Base-by-base conservation (phyloP, 345 rosid genomes). In the Eucalyptus tenuipes region DNA sequence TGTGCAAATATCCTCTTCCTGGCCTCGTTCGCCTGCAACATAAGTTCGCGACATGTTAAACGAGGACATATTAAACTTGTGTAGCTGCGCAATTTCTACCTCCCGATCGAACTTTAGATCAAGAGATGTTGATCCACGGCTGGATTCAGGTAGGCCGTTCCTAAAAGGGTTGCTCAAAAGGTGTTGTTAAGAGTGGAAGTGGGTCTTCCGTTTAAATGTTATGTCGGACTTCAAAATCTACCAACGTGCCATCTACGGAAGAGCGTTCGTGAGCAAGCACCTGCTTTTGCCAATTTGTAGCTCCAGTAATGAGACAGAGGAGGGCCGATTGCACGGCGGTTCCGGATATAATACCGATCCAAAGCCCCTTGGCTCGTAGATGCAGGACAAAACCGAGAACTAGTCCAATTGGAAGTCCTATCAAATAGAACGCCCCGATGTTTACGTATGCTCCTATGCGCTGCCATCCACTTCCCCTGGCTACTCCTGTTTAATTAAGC, bases 401-500 rank as follows among this genome's bases (percentile, higher is more conserved):
- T 3, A 88, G 66, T 2, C 91, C 90, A 10, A 91, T 18, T 10
- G 94, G 93, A 85, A 91, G 87, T 87, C 94, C 95, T 82, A 92
- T 86, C 86, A 90, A 15, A 87, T 91, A 92, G 87, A 89, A 91
- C 59, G 94, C 90, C 40, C 91, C 91, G 18, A 92, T 85, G 59
- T 91, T 92, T 42, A 91, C 57, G 24, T 88, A 88, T 16, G 92
- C 93, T 14, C 93, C 93, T 40, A 90, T 82, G 12, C 84, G 85
- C 85, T 91, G 92, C 95, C 93, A 92, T 31, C 95, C 95, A 42
- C 94, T 88, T 49, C 93, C 94, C 86, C 91, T 90, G 2, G 93
- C 93, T 55, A 93, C 89, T 57, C 95, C 95, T 91, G 88, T 11
- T 49, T 82, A 33, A 59, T 22, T 33, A 5, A 33, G 64, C 53